Evolutionary conservation across 768 basidiomycete genomes (phyloP), one percentile per base, ranked within the genome.

Genomic region (Hirschioporus abietinus): DNA sequence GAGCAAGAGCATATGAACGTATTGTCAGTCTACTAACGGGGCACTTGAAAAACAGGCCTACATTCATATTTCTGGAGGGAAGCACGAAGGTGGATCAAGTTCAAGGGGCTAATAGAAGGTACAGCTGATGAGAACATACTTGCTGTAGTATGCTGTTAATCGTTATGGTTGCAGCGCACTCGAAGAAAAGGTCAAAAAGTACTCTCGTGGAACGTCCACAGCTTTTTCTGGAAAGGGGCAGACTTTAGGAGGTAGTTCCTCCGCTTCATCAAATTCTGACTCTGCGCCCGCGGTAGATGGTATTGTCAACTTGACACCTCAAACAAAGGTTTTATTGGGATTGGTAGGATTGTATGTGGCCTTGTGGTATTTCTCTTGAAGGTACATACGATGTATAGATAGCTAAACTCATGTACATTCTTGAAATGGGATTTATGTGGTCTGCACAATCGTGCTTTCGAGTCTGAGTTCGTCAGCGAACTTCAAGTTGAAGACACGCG

Each of bases 1-100:
- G 69, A 71, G 85, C 72, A 17, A 27, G 25, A 8, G 36, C 30
- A 66, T 69, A 15, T 35, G 42, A 30, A 20, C 71, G 58, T 59
- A n/a, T 58, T 52, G 7, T 65, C 61, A 18, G 20, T 17, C 57
- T 25, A 12, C 36, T 60, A 36, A 23, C 65, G 23, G 24, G 30
- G 9, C 23, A n/a, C 57, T 58, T 58, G 7, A 1, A 58, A 12
- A 27, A 15, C 65, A 93, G 92, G 93, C 93, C 93, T 1, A 93
- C 93, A 0, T 94, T 94, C 69, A 73, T 94, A 35, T 92, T 95
- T 74, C 71, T 94, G 67, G 88, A 85, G 71, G 90, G 90, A 23
- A 78, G 74, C 52, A 80, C 79, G 1, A 86, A 91, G 72, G 83
- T 93, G 24, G 89, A 91, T 71, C 82, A 82, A 77, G 86, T 95